Conservation (phyloP, 2,329 filamentous ascomycete genomes). For the Ambrosiella cleistominuta region DNA sequence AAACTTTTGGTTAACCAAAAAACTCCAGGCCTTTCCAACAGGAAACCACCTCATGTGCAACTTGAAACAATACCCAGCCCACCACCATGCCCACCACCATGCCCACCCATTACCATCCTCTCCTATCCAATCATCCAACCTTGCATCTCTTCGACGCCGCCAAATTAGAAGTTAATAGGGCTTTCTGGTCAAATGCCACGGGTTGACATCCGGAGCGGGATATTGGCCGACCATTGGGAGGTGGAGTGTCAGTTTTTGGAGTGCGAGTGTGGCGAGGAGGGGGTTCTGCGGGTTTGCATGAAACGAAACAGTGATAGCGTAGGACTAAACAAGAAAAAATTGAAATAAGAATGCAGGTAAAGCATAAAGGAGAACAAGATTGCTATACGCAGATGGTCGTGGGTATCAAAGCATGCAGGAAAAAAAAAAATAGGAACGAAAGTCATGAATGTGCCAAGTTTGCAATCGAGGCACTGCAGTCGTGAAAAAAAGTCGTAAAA, state of each 20-base stretch:
- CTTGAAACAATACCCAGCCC: neutral
- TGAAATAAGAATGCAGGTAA: neutral
- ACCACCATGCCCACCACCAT: neutral
- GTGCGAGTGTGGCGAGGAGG: neutral
- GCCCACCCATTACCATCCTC: neutral
- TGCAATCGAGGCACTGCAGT: neutral
- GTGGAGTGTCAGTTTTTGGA: neutral
- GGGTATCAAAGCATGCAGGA: neutral
- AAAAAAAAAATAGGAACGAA: neutral
- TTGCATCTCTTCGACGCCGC: neutral
- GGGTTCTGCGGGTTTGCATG: neutral
- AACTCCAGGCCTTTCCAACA: neutral
- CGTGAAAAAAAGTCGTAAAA: neutral
- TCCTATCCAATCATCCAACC: neutral
- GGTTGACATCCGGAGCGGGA: neutral
- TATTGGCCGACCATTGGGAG: neutral
- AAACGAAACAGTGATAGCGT: neutral
- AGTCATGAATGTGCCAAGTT: neutral
- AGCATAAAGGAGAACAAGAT: conserved; percentile 1
- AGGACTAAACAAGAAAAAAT: neutral
- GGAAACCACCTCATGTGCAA: neutral
- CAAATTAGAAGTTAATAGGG: too few relatives aligned
- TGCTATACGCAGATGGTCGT: neutral
- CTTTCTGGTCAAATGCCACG: neutral
- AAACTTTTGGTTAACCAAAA: neutral